A percentile compares a stretch with the other conserved stretches of the same genome.
These are phyloP conservation scores for Myxozyma udenii DNA, from an alignment of 805 yeast genomes.

Conservation along the genomic window DNA sequence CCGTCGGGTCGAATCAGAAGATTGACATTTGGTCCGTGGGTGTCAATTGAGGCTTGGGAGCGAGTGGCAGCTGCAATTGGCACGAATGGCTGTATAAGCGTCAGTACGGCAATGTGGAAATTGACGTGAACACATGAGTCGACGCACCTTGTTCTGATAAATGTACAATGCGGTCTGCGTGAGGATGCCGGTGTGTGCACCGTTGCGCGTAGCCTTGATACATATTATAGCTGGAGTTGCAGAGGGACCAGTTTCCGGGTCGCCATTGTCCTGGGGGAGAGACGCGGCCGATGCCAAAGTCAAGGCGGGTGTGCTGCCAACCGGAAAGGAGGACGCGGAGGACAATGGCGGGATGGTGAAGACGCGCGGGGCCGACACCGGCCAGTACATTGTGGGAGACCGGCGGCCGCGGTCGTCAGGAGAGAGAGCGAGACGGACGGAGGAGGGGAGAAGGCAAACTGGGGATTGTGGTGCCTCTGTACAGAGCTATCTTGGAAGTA, in stretches of 20 bases:
- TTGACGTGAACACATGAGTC: not conserved
- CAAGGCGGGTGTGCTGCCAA: not conserved
- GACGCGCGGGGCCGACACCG: slow-evolving; percentile 35
- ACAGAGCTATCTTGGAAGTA: too few relatives aligned
- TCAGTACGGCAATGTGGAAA: not conserved
- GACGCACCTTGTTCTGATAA: slow-evolving; percentile 39
- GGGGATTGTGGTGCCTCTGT: too few relatives aligned
- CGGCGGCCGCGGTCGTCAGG: not conserved
- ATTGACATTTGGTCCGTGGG: slow-evolving; percentile 48
- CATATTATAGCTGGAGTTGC: slow-evolving; percentile 40
- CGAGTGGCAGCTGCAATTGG: slow-evolving; percentile 52
- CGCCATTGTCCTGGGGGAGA: not conserved
- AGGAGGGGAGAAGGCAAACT: too few relatives aligned
- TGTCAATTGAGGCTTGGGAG: slow-evolving; percentile 44
- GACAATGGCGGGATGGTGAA: slow-evolving; percentile 31
- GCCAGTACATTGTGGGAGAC: slow-evolving; percentile 37
- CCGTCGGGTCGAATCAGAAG: slow-evolving; percentile 46
- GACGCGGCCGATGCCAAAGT: slow-evolving; percentile 1
- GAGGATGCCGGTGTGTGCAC: slow-evolving; percentile 38
- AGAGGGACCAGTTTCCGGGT: not conserved
- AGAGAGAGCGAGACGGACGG: too few relatives aligned
- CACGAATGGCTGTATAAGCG: slow-evolving; percentile 39
- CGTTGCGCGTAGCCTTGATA: slow-evolving; percentile 34
- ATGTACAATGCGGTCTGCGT: slow-evolving; percentile 43
- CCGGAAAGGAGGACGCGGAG: not conserved